phyloP scores from a whole-genome alignment of 768 basidiomycete genomes.

The Tulasnella sp. region DNA sequence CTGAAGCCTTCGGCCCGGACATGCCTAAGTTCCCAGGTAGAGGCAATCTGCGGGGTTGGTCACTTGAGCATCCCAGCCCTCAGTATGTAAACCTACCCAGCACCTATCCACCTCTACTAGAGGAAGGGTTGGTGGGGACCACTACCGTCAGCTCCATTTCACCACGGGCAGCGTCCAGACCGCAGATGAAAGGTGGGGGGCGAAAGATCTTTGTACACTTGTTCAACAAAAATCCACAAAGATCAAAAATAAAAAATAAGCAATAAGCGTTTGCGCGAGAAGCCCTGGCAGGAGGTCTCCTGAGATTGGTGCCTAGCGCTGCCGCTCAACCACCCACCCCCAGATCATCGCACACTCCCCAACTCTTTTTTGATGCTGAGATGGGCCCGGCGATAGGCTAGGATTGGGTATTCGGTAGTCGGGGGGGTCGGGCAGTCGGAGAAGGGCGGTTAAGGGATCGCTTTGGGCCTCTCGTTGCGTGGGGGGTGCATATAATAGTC shows the following conservation, averaged over 20 bases:
- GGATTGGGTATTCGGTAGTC: neutral
- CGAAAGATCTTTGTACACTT: neutral
- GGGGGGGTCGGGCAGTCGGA: slow-evolving; percentile 3
- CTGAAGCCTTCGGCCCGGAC: neutral
- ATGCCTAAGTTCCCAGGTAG: slow-evolving; percentile 4
- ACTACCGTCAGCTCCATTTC: neutral
- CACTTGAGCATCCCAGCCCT: neutral
- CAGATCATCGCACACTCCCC: neutral
- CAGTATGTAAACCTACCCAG: neutral
- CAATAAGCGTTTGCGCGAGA: slow-evolving; percentile 7
- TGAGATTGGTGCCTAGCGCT: neutral
- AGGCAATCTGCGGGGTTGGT: slow-evolving; percentile 6
- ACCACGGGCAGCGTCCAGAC: neutral
- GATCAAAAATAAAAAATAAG: neutral
- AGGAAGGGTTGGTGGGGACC: neutral
- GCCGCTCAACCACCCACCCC: neutral
- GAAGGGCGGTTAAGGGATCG: slow-evolving; percentile 3
- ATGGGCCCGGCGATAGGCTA: neutral
- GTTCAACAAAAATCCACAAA: too few relatives aligned
- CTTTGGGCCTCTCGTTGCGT: neutral
- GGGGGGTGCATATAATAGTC: slow-evolving; percentile 3
- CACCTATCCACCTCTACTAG: neutral
- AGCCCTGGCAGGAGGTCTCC: neutral
- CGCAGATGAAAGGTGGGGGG: neutral
- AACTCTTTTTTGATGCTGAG: neutral